phyloP scores from a whole-genome alignment of 1,284 basidiomycete species.

The Trametes versicolor region DNA sequence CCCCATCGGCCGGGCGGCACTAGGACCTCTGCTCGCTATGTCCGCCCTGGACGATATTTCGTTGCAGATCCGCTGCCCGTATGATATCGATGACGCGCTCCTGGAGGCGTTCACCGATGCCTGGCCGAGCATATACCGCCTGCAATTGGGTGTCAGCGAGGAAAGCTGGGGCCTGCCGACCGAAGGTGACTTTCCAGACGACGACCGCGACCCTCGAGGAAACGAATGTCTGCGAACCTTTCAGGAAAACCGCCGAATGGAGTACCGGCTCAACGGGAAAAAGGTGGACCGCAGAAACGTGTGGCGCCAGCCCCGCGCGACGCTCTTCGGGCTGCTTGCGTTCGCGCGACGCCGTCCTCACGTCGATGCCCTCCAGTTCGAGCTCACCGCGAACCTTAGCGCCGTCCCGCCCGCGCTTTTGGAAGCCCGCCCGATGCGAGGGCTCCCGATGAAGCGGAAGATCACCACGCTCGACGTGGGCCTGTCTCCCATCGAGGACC shows the following conservation, averaged over 20 bases:
- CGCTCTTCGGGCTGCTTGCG: neutral
- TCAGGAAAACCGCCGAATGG: too few species aligned
- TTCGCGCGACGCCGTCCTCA: neutral
- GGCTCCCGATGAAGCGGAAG: too few species aligned
- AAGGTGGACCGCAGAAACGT: too few species aligned
- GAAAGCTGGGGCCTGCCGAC: neutral
- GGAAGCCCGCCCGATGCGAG: neutral
- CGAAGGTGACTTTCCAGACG: neutral
- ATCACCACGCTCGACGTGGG: constrained; percentile 8
- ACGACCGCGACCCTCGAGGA: neutral
- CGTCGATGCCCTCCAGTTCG: neutral
- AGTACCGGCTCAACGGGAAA: too few species aligned
- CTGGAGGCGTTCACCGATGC: neutral
- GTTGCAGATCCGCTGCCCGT: constrained; percentile 21
- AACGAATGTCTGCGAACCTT: too few species aligned
- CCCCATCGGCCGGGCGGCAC: neutral
- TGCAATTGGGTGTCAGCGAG: too few species aligned
- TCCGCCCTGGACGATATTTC: neutral
- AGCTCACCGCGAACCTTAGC: neutral
- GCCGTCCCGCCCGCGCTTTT: neutral
- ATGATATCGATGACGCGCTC: constrained; percentile 11
- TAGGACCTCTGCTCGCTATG: constrained; percentile 9
- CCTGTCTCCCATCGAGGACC: constrained; percentile 11
- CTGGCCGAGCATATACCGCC: constrained; percentile 6
- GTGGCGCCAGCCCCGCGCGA: neutral